phyloP scores from a whole-genome alignment of 306 rosid species.

The Oemleria cerasiformis region DNA sequence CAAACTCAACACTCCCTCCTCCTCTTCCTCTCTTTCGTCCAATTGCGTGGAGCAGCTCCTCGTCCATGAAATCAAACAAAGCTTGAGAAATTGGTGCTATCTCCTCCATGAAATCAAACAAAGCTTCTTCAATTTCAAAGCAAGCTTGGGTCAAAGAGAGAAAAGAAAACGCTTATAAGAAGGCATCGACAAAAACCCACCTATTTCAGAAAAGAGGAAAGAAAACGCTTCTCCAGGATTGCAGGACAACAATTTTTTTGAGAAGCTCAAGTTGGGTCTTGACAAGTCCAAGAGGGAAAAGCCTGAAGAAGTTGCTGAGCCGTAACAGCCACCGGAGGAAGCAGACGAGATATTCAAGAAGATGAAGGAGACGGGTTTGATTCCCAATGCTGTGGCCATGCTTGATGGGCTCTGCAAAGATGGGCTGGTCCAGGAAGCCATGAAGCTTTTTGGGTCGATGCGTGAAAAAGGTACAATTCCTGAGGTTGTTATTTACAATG shows the following conservation, averaged over 20 bases:
- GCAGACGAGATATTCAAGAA: constrained; percentile 81
- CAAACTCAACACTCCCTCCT: no score
- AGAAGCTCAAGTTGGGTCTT: constrained; percentile 56
- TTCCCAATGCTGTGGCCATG: constrained; percentile 95
- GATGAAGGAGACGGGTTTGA: constrained; percentile 92
- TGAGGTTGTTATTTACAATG: constrained; percentile 83
- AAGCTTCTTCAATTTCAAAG: no score
- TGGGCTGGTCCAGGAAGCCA: constrained; percentile 88
- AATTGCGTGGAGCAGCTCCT: no score
- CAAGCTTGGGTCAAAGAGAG: no score
- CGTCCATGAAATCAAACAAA: no score
- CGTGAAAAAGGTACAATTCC: constrained; percentile 93
- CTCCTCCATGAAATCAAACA: no score
- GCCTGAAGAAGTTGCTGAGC: constrained; percentile 23
- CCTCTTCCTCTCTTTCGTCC: no score
- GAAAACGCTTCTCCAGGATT: constrained; percentile 21
- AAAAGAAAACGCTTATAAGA: no score
- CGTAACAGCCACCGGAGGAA: constrained; percentile 46
- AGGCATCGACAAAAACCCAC: constrained; percentile 21
- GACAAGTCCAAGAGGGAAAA: constrained; percentile 29
- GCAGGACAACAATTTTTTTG: constrained; percentile 61
- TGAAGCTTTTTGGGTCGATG: constrained; percentile 83
- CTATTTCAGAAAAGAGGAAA: constrained; percentile 14
- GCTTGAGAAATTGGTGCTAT: no score
- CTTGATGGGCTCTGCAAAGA: constrained; percentile 96